Base-by-base conservation (phyloP, 2,329 filamentous ascomycete genomes). In the Daldinia sp. region DNA sequence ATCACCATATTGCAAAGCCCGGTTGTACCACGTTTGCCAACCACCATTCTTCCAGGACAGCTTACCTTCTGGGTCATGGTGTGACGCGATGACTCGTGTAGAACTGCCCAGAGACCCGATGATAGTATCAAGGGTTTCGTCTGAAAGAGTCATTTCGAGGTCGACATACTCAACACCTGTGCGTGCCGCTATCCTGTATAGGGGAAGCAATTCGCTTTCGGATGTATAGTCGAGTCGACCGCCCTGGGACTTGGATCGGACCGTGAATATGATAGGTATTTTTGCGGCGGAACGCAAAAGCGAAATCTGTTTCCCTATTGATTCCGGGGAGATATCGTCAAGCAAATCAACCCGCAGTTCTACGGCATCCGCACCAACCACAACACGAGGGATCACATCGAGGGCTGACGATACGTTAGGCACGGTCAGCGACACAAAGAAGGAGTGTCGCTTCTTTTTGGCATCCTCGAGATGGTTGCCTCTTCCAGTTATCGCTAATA, bases 321-420 rank as follows among this genome's bases (percentile, higher is more conserved):
- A 97, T 65, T 97, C 93, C 0, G 89, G 81, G 3, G 89, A 85
- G 4, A 90, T 88, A 75, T 98, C 92, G 68, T 92, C 87, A 15
- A 99, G 86, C 46, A 99, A 83, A 80, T 99, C 96, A 3, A 97
- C 93, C n/a, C 96, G 89, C 58, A 99, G 82, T 80, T 99, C 96
- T 10, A 98, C 93, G 2, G 95, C 96, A 81, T 99, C 95, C 6
- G 93, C 92, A 4, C 96, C 96, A 44, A 97, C 89, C 12, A 92
- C 89, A 48, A 94, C 91, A 58, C 89, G 84, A 1, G 90, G 89
- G 50, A 99, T 84, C 30, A 90, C 82, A 20, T 89, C 84, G 7
- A 89, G 78, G 33, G 90, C 88, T 20, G 87, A 82, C 10, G 86
- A 83, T 15, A 98, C 82, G 73, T 93, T 88, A 1, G 94, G 93